phyloP scores from a whole-genome alignment of 768 basidiomycete species.

The Fistulinella prunicolor region DNA sequence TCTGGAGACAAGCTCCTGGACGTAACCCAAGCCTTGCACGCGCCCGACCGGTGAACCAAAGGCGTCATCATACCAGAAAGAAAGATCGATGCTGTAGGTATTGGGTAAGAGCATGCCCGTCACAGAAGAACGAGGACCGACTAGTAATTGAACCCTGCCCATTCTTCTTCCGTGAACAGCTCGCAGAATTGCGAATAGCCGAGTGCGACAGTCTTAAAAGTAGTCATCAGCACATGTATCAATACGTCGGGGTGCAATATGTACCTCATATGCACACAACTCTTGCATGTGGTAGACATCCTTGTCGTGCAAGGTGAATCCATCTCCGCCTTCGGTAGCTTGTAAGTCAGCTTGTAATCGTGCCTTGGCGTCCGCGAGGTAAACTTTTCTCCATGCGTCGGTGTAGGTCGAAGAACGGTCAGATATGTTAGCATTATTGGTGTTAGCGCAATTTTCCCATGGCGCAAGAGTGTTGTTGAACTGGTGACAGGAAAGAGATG shows the following conservation, averaged over 20 bases:
- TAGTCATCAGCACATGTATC: background rate
- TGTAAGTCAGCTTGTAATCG: constrained; percentile 56
- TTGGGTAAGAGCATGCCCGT: background rate
- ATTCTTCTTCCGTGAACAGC: constrained; percentile 87
- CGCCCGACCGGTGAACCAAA: constrained; percentile 82
- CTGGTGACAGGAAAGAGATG: background rate
- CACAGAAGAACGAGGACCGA: constrained; percentile 33
- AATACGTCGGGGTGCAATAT: background rate
- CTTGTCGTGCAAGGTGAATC: constrained; percentile 59
- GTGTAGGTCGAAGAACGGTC: constrained; percentile 58
- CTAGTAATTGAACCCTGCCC: constrained; percentile 91
- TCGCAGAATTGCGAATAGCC: constrained; percentile 91
- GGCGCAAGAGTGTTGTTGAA: background rate
- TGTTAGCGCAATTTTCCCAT: constrained; percentile 63
- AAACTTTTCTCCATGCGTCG: constrained; percentile 64
- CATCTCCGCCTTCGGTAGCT: constrained; percentile 28
- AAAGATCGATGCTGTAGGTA: constrained; percentile 16
- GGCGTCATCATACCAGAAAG: constrained; percentile 57
- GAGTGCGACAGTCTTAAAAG: constrained; percentile 79
- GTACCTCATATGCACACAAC: constrained; percentile 81
- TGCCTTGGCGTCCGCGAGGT: constrained; percentile 61
- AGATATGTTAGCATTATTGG: constrained; percentile 34
- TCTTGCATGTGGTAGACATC: constrained; percentile 79
- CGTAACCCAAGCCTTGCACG: constrained; percentile 72
- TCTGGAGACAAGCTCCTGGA: constrained; percentile 81